Conservation (phyloP, 1,139 yeast genomes). For the Lodderomyces metapsilosis region DNA sequence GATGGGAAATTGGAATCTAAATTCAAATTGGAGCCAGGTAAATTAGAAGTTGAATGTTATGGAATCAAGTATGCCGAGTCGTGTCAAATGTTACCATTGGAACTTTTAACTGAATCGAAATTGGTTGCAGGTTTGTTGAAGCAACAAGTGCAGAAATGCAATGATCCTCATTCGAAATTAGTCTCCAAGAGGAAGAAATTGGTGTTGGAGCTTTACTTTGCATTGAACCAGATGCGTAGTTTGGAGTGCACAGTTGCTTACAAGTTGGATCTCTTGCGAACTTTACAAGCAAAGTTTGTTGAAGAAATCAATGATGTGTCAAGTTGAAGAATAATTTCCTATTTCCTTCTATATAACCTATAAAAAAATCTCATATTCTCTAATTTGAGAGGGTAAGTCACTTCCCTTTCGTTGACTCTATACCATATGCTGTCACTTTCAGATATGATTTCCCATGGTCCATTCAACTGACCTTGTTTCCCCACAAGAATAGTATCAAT, state of each 20-base stretch:
- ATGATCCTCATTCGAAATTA: conserved; percentile 6
- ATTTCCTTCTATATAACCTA: conserved; percentile 61
- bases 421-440: conserved; percentile 83
- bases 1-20: conserved; percentile 22
- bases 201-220: conserved; percentile 15
- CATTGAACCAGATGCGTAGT: conserved; percentile 12
- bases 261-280: conserved; percentile 12
- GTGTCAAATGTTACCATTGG: conserved; percentile 19
- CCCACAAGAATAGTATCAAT: conserved; percentile 72
- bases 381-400: conserved; percentile 66
- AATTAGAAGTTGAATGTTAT: conserved; percentile 21
- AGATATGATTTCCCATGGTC: conserved; percentile 65
- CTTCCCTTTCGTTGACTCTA: conserved; percentile 53
- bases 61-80: conserved; percentile 24
- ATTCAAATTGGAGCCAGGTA: conserved; percentile 23
- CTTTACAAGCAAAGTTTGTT: conserved; percentile 14
- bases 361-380: conserved; percentile 88
- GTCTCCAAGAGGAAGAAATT: conserved; percentile 12
- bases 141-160: background rate
- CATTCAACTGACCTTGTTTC: conserved; percentile 44
- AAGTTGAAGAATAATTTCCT: conserved; percentile 6
- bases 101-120: conserved; percentile 22
- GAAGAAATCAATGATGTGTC: conserved; percentile 13
- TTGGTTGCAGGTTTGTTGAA: conserved; percentile 19
- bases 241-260: conserved; percentile 8